Conservation (phyloP, 1,284 basidiomycete genomes). For the Xerocomus amazonicus region DNA sequence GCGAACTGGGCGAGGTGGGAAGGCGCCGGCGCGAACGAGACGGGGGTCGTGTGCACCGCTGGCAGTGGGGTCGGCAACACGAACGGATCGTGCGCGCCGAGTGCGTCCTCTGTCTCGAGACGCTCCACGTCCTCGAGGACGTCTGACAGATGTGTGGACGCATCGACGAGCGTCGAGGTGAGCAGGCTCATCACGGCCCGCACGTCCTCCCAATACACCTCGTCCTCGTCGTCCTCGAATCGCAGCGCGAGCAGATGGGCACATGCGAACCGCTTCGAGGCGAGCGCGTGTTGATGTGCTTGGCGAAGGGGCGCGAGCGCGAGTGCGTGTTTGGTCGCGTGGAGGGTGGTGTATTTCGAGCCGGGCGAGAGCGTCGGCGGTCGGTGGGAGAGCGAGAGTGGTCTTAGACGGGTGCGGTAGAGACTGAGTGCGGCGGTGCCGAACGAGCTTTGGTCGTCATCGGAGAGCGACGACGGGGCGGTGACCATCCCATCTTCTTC, state of each 20-base stretch:
- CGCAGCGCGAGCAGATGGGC: constrained; percentile 72
- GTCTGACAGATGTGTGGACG: constrained; percentile 54
- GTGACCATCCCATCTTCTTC: constrained; percentile 34
- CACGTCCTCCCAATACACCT: constrained; percentile 78
- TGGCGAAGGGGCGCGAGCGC: constrained; percentile 59
- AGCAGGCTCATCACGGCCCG: constrained; percentile 66
- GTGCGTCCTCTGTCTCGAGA: constrained; percentile 12
- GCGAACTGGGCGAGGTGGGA: constrained; percentile 63
- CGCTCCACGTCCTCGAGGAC: constrained; percentile 56
- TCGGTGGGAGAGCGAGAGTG: constrained; percentile 36
- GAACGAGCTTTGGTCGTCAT: constrained; percentile 40
- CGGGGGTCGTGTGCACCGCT: constrained; percentile 9
- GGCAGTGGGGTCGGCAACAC: constrained; percentile 8
- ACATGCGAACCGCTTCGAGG: constrained; percentile 69
- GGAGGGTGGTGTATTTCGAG: constrained; percentile 58
- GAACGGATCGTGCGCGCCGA: constrained; percentile 10
- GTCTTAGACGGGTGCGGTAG: constrained; percentile 49
- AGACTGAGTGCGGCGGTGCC: constrained; percentile 59
- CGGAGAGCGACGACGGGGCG: constrained; percentile 20
- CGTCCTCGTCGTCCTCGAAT: constrained; percentile 61
- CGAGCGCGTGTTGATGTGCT: constrained; percentile 58
- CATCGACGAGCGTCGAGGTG: constrained; percentile 61
- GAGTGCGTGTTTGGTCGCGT: constrained; percentile 58
- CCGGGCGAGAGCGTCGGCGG: constrained; percentile 38
- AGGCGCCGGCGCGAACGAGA: constrained; percentile 68